These are phyloP conservation scores for Trifolium fragiferum DNA, from an alignment of 306 rosid genomes.

Conservation along the genomic window DNA sequence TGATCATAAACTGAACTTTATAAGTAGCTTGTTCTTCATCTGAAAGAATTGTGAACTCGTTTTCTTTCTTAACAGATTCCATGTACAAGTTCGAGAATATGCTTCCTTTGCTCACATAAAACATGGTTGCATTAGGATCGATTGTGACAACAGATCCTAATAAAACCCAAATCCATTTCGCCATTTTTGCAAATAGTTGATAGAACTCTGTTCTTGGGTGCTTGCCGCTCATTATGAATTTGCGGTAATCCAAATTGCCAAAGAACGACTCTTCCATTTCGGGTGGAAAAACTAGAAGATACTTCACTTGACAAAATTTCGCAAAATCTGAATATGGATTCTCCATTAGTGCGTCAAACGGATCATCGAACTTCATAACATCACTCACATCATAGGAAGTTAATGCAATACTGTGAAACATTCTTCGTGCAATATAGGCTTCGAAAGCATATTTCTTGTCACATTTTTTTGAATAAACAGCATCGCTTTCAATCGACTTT, in stretches of 20 bases:
- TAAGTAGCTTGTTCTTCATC: slow-evolving; percentile 32
- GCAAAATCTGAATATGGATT: slow-evolving; percentile 77
- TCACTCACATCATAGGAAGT: slow-evolving; percentile 49
- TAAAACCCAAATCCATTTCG: slow-evolving; percentile 82
- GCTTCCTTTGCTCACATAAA: slow-evolving; percentile 60
- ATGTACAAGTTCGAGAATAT: slow-evolving; percentile 62
- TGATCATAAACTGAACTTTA: slow-evolving; percentile 75
- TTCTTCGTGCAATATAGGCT: slow-evolving; percentile 71
- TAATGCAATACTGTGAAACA: slow-evolving; percentile 57
- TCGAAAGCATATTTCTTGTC: slow-evolving; percentile 88
- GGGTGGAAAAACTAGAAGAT: slow-evolving; percentile 69
- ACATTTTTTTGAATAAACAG: slow-evolving; percentile 61
- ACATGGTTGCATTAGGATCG: slow-evolving; percentile 62
- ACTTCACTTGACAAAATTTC: slow-evolving; percentile 62
- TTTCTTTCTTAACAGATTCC: slow-evolving; percentile 67
- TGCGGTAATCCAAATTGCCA: slow-evolving; percentile 74
- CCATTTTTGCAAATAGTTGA: slow-evolving; percentile 79
- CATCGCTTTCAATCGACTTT: slow-evolving; percentile 57
- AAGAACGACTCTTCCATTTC: slow-evolving; percentile 74
- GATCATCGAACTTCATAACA: slow-evolving; percentile 65
- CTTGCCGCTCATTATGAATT: slow-evolving; percentile 57
- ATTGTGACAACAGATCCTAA: slow-evolving; percentile 56
- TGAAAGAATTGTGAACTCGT: slow-evolving; percentile 27
- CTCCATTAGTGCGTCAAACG: slow-evolving; percentile 60
- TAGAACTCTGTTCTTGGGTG: slow-evolving; percentile 87